Evolutionary conservation across 805 yeast species (phyloP), one percentile per base, ranked within the genome.

Genomic region (Candida anglica): DNA sequence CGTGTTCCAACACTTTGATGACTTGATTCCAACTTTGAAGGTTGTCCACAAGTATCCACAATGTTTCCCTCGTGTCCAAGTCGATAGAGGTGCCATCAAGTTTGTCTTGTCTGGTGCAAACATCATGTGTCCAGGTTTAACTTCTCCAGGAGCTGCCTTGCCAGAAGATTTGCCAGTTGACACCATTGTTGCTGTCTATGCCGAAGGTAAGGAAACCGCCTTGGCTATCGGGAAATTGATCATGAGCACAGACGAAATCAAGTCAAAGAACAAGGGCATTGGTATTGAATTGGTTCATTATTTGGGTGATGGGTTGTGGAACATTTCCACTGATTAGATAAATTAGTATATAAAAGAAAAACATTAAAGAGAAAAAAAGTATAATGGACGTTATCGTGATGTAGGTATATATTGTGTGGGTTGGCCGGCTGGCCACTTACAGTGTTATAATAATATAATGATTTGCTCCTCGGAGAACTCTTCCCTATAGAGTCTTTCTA

Each of bases 31-130:
- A 11, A 63, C 86, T 21, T 67, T 91, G 44, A 75, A 70, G 46
- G 57, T 82, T 13, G 86, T 87, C 19, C 96, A 87, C 60, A 78
- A 78, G 56, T 86, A 81, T 53, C 96, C 97, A 4, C 70, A 73
- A 7, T 76, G 81, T 23, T 89, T 89, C 63, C 96, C 96, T 15
- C 64, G 75, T 22, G 94, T 89, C 28, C 85, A 80, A 53, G 97
- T 91, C 9, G 98, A 89, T 52, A 74, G 96, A 55, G 98, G 98
- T 38, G 98, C 98, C 33, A 89, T 89, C 56, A 89, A 89, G 60
- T 89, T 89, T 52, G 93, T 89, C 17, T 65, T 89, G n/a, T 82
- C 95, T 3, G 98, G 97, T 37, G 96, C 97, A 19, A 89, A 89
- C 52, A 85, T 89, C 51, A 89, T 89, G 98, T 89, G 96, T 60